Base-by-base conservation (phyloP, 1,284 basidiomycete genomes). In the Ganoderma meredithae region DNA sequence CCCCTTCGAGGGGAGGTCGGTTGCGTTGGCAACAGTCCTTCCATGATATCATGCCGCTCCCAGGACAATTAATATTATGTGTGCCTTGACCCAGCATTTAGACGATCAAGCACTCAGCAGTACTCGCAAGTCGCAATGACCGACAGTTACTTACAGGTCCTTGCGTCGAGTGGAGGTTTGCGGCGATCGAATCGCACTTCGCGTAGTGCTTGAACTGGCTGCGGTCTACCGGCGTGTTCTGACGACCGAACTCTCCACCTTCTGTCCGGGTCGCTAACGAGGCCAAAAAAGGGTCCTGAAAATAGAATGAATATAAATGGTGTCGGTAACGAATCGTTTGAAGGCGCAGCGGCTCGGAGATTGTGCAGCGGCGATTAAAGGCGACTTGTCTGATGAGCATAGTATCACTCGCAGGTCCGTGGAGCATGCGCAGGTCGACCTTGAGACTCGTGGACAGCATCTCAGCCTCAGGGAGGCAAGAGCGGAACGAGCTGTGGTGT, bases 11-110 rank as follows among this genome's bases (percentile, higher is more conserved):
- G 31, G 56, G 56, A 10, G 33, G 39, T 60, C 36, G 58, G 58
- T 60, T n/a, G 58, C 25, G 58, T 39, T 60, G 58, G 58, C 58
- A 60, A 60, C 55, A 58, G 33, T 12, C 33, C 33, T 27, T 31
- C 31, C 9, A 55, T 55, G 52, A 49, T 49, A 25, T 49, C 47
- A 49, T 49, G 9, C 47, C 25, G 27, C 52, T 55, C 52, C 27
- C 52, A 55, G 52, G 27, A 55, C 22, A 49, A 25, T 49, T 49
- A 49, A 49, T 49, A 49, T 49, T 53, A 19, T 17, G 27, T 27
- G 52, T 31, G 52, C 52, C 52, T 55, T 55, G 52, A 55, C 31
- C 27, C 52, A 27, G 15, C 17, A 19, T 15, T 25, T 25, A 49
- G 22, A 49, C 47, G 9, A 22, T 13, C 22, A 25, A 13, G 47